phyloP scores from a whole-genome alignment of 257 asterid species.

The Vinca minor region DNA sequence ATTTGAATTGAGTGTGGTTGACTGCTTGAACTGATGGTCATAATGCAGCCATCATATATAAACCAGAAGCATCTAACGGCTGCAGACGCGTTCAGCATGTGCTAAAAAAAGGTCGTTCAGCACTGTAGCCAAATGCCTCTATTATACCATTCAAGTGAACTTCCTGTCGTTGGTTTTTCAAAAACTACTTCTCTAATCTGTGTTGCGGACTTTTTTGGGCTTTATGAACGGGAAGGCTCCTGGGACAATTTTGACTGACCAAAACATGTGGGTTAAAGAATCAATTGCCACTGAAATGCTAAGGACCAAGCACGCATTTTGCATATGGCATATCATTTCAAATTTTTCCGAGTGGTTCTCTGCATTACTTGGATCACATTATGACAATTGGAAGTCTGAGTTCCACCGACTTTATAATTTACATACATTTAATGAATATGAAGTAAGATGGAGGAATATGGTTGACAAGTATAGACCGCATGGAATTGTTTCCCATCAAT shows the following conservation, averaged over 20 bases:
- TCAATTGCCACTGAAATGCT: conserved; percentile 46
- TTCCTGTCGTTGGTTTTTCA: not conserved
- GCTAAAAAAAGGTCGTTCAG: too few relatives aligned
- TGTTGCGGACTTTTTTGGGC: conserved; percentile 38
- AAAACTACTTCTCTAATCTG: conserved; percentile 5
- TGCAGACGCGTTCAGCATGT: too few relatives aligned
- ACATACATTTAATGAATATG: conserved; percentile 41
- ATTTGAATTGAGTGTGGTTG: too few relatives aligned
- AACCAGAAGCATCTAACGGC: too few relatives aligned
- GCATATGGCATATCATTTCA: conserved; percentile 48
- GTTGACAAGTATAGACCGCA: conserved; percentile 37
- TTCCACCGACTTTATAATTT: conserved; percentile 45
- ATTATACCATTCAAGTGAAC: not conserved
- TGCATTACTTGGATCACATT: conserved; percentile 36
- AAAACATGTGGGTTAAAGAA: conserved; percentile 55
- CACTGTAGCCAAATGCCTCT: too few relatives aligned
- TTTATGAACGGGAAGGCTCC: conserved; percentile 55
- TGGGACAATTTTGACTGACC: conserved; percentile 45
- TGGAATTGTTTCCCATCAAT: too few relatives aligned
- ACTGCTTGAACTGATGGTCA: too few relatives aligned
- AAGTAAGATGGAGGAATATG: conserved; percentile 55
- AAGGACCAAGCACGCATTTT: conserved; percentile 45
- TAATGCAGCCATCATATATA: too few relatives aligned
- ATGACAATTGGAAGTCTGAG: conserved; percentile 46
- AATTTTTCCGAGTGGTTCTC: conserved; percentile 56